These are phyloP conservation scores for Picea abies DNA, from an alignment of 83 land plant species.

Conservation along the genomic window DNA sequence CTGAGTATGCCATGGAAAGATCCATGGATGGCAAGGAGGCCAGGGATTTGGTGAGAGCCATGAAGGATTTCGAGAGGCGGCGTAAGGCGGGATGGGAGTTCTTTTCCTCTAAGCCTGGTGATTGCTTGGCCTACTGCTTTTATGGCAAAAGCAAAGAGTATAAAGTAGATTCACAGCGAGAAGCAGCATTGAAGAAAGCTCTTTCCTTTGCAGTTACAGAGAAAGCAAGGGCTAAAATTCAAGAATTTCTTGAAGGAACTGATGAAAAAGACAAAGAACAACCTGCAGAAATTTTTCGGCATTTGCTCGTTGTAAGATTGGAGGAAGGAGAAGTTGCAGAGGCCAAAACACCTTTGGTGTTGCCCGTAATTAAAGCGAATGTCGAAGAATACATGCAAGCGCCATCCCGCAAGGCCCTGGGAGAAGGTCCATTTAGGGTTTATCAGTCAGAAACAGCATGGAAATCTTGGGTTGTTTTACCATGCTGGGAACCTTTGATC, in stretches of 20 bases:
- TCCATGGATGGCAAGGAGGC: slow-evolving; percentile 55
- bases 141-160: slow-evolving; percentile 72
- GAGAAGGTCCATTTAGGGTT: slow-evolving; percentile 69
- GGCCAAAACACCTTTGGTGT: slow-evolving; percentile 47
- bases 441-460: slow-evolving; percentile 69
- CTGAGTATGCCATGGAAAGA: slow-evolving; percentile 45
- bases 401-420: slow-evolving; percentile 44
- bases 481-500: slow-evolving; percentile 78
- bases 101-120: slow-evolving; percentile 73
- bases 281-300: not conserved
- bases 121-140: slow-evolving; percentile 72
- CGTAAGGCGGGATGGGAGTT: slow-evolving; percentile 62
- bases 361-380: slow-evolving; percentile 63
- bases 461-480: slow-evolving; percentile 84
- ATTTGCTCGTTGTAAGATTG: slow-evolving; percentile 64
- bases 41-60: slow-evolving; percentile 68
- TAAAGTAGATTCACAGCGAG: slow-evolving; percentile 24
- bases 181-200: slow-evolving; percentile 53
- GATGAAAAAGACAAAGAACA: slow-evolving; percentile 31
- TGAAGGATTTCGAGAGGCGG: slow-evolving; percentile 89
- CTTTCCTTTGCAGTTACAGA: slow-evolving; percentile 64
- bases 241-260: slow-evolving; percentile 27
- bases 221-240: slow-evolving; percentile 36
- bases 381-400: slow-evolving; percentile 31
- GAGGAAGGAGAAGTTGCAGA: slow-evolving; percentile 69